Conservation (phyloP, 176 grass and related monocot species). For the Zoysia pacifica region DNA sequence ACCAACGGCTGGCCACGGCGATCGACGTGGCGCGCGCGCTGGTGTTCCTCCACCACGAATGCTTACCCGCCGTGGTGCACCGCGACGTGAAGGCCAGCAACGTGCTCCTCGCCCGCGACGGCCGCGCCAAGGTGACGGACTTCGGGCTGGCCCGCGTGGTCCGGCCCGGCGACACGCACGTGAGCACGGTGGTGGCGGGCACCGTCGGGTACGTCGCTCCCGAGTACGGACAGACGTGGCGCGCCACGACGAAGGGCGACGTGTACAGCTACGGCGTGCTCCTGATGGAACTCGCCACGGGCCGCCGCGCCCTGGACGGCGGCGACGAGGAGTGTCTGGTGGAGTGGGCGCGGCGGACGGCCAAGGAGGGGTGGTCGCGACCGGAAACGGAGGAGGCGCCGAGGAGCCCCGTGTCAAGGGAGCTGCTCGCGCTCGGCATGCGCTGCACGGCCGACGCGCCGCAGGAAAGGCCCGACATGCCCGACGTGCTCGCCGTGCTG, state of each 20-base stretch:
- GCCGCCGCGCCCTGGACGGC: slow-evolving; percentile 60
- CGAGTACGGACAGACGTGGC: slow-evolving; percentile 86
- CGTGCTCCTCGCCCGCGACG: slow-evolving; percentile 62
- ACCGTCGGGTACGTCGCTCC: slow-evolving; percentile 96
- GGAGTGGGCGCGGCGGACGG: slow-evolving; percentile 61
- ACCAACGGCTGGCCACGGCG: slow-evolving; percentile 53
- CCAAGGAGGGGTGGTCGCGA: slow-evolving; percentile 26
- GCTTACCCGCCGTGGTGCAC: slow-evolving; percentile 82
- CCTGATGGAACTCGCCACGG: slow-evolving; percentile 82
- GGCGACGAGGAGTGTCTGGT: slow-evolving; percentile 82
- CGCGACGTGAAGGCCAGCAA: slow-evolving; percentile 98
- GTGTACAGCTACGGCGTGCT: slow-evolving; percentile 94
- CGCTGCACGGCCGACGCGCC: slow-evolving; percentile 65
- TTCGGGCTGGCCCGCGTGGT: slow-evolving; percentile 84
- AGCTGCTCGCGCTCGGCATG: slow-evolving; percentile 58
- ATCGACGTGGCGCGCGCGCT: slow-evolving; percentile 71
- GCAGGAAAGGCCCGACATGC: slow-evolving; percentile 66
- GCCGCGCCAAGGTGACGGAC: slow-evolving; percentile 74
- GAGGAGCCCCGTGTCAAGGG: slow-evolving; percentile 28
- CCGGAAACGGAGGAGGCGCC: too few relatives aligned
- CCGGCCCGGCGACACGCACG: slow-evolving; percentile 70
- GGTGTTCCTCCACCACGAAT: slow-evolving; percentile 86
- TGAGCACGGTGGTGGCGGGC: slow-evolving; percentile 92
- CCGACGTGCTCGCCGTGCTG: slow-evolving; percentile 42
- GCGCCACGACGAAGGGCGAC: slow-evolving; percentile 82